These are phyloP conservation scores for Grosmannia huntii DNA, from an alignment of 2,329 filamentous ascomycete species.

Conservation along the genomic window DNA sequence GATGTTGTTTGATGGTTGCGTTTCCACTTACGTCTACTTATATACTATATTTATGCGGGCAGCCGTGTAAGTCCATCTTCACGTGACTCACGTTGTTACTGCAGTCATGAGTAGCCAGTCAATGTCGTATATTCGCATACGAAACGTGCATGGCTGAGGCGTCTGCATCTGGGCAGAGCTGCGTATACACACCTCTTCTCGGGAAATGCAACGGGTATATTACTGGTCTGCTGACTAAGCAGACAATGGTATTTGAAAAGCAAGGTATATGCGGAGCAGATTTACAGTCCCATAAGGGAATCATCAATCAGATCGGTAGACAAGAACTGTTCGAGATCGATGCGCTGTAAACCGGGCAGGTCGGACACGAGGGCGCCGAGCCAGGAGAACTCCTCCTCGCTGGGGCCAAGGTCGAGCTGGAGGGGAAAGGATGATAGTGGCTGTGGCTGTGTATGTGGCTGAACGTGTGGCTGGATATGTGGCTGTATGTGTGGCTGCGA, in stretches of 20 bases:
- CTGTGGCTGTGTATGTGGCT: background rate
- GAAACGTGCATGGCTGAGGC: too few species aligned
- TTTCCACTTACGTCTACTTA: too few species aligned
- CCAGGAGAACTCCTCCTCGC: conserved; percentile 25
- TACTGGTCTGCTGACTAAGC: background rate
- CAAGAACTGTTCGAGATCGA: conserved; percentile 30
- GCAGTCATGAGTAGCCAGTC: too few species aligned
- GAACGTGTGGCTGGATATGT: background rate
- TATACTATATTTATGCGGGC: too few species aligned
- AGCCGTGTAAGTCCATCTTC: too few species aligned
- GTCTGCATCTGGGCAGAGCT: too few species aligned
- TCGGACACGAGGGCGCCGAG: conserved; percentile 29
- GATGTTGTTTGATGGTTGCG: too few species aligned
- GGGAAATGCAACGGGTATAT: background rate
- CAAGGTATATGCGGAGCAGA: too few species aligned
- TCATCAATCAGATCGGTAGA: conserved; percentile 8
- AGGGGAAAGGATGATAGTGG: background rate
- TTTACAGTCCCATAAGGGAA: background rate
- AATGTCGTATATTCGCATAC: too few species aligned
- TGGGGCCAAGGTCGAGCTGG: conserved; percentile 7
- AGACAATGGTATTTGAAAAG: too few species aligned
- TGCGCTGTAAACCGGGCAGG: conserved; percentile 27
- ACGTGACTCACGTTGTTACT: too few species aligned
- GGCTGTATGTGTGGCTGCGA: conserved; percentile 4
- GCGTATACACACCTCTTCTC: background rate